These are phyloP conservation scores for Eremothecium gossypii DNA, from an alignment of 1,139 yeast genomes.

Conservation along the genomic window DNA sequence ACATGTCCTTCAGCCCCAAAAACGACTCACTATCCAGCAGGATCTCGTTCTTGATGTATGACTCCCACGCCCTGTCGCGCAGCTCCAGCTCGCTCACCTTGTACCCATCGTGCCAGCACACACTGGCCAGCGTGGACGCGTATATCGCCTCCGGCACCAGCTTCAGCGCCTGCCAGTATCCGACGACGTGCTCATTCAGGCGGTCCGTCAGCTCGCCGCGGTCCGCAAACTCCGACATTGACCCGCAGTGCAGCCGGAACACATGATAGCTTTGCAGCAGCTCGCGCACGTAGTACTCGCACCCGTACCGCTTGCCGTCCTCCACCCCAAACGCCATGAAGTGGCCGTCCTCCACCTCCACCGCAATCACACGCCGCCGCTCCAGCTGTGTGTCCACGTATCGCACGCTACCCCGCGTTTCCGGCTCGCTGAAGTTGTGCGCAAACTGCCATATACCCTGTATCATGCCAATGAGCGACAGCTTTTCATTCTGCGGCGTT, in stretches of 20 bases:
- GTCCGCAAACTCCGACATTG: constrained; percentile 12
- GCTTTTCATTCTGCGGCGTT: constrained; percentile 25
- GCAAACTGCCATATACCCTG: constrained; percentile 32
- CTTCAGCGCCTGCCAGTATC: constrained; percentile 25
- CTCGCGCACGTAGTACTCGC: constrained; percentile 17
- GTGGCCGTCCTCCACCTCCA: constrained; percentile 5
- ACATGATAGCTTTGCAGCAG: constrained; percentile 23
- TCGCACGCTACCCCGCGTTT: constrained; percentile 3
- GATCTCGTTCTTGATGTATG: constrained; percentile 20
- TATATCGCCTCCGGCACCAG: constrained; percentile 16
- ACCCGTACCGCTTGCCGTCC: constrained; percentile 12
- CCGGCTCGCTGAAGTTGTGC: constrained; percentile 5
- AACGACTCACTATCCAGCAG: constrained; percentile 23
- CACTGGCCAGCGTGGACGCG: not conserved
- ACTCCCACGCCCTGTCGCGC: constrained; percentile 19
- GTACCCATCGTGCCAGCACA: constrained; percentile 1
- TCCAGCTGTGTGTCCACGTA: constrained; percentile 5
- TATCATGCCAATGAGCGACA: constrained; percentile 32
- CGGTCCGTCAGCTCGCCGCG: constrained; percentile 16
- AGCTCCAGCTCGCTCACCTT: constrained; percentile 1
- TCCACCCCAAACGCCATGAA: constrained; percentile 5
- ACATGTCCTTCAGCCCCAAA: constrained; percentile 25
- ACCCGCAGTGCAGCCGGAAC: constrained; percentile 20
- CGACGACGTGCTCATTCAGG: constrained; percentile 25
- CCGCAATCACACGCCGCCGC: constrained; percentile 1